Percentiles rank a stretch among this genome's conserved stretches.
Evolutionary conservation across 768 basidiomycete species (phyloP).

Genomic region (Agaricus blazei): DNA sequence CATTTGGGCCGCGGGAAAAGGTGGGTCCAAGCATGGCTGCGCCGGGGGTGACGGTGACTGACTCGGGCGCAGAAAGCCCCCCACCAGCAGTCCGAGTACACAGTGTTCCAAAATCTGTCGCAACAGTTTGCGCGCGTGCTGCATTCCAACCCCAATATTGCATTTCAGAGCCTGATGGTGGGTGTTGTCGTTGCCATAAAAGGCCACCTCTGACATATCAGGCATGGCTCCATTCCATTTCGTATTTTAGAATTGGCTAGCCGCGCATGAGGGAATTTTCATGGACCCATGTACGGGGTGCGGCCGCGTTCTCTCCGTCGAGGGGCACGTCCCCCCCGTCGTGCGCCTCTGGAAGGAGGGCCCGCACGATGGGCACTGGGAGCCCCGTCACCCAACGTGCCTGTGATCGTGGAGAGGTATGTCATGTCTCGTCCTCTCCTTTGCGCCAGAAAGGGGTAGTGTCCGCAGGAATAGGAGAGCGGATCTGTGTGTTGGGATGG

Average conservation of each 20-base stretch:
- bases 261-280: slow-evolving; percentile 58
- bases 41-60: slow-evolving; percentile 1
- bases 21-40: slow-evolving; percentile 27
- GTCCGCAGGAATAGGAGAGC: slow-evolving; percentile 2
- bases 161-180: slow-evolving; percentile 6
- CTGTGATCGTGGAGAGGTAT: slow-evolving; percentile 5
- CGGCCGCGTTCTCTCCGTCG: slow-evolving; percentile 59
- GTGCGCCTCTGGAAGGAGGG: slow-evolving; percentile 48
- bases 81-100: slow-evolving; percentile 64
- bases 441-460: background rate
- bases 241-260: slow-evolving; percentile 39
- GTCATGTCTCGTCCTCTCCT: background rate
- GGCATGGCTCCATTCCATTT: background rate
- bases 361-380: slow-evolving; percentile 41
- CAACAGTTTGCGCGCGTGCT: slow-evolving; percentile 63
- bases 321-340: slow-evolving; percentile 71
- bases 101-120: slow-evolving; percentile 58
- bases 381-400: slow-evolving; percentile 44
- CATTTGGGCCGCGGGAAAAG: slow-evolving; percentile 70
- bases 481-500: background rate
- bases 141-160: slow-evolving; percentile 25
- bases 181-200: background rate
- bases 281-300: slow-evolving; percentile 56
- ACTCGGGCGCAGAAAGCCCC: slow-evolving; percentile 46
- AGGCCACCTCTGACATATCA: background rate